These are phyloP conservation scores for Chimonanthus praecox DNA, from an alignment of 164 flowering plant genomes.

Conservation along the genomic window DNA sequence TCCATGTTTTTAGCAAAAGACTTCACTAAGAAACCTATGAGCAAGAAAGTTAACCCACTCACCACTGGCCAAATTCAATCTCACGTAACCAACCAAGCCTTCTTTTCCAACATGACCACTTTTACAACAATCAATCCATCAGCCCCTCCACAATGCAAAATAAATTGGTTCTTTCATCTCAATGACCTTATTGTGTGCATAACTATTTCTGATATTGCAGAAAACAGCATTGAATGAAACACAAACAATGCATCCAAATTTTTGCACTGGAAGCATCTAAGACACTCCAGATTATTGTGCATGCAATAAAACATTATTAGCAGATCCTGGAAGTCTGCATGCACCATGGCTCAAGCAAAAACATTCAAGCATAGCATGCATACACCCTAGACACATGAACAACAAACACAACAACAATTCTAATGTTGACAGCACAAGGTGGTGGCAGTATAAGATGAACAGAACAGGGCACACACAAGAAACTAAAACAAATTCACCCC, in stretches of 20 bases:
- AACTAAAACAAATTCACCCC: slow-evolving; percentile 4
- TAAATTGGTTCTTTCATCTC: too few species aligned
- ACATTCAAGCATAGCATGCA: not conserved
- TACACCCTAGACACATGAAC: not conserved
- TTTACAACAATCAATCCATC: too few species aligned
- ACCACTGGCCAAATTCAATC: too few species aligned
- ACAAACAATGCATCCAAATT: not conserved
- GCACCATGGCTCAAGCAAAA: not conserved
- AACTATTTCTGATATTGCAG: not conserved
- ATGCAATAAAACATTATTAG: not conserved
- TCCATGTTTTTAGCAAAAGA: too few species aligned
- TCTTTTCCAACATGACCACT: too few species aligned
- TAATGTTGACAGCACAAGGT: not conserved
- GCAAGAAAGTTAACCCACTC: too few species aligned
- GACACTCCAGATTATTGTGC: not conserved
- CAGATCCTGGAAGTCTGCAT: not conserved
- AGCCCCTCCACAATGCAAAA: too few species aligned
- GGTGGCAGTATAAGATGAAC: not conserved
- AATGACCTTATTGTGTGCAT: too few species aligned
- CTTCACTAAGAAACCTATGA: too few species aligned
- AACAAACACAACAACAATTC: not conserved
- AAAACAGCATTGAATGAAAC: too few species aligned
- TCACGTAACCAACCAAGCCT: too few species aligned
- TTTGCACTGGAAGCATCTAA: not conserved
- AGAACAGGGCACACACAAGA: not conserved